Conservation (phyloP, 768 basidiomycete genomes). For the Pulveroboletus ravenelii region DNA sequence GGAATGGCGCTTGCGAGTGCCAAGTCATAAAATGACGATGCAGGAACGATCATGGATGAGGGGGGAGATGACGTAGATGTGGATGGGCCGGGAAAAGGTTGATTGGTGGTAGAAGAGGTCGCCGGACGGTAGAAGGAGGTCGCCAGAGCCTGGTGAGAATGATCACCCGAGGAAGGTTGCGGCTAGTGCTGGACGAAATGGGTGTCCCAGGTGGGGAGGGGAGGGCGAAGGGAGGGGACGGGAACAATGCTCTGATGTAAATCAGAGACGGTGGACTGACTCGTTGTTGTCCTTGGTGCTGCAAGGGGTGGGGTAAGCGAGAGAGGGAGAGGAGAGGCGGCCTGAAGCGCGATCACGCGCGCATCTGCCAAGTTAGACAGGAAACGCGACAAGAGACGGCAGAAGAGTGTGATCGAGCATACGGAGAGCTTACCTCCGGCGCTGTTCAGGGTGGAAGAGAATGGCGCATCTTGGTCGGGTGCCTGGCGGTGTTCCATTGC, state of each 20-base stretch:
- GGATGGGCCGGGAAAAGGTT: not conserved
- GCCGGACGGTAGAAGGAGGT: conserved; percentile 1
- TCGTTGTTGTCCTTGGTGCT: conserved; percentile 7
- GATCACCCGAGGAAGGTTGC: not conserved
- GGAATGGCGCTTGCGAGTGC: conserved; percentile 31
- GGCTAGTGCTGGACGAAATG: not conserved
- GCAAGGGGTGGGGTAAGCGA: conserved; percentile 3
- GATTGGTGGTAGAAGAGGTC: not conserved
- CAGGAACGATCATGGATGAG: conserved; percentile 48
- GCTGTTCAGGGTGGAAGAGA: conserved; percentile 8
- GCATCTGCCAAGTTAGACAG: conserved; percentile 11
- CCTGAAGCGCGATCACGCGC: conserved; percentile 18
- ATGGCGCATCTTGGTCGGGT: conserved; percentile 8
- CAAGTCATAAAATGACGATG: conserved; percentile 51
- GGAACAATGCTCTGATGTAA: not conserved
- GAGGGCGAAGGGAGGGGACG: not conserved
- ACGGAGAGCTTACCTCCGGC: conserved; percentile 28
- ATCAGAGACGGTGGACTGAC: not conserved
- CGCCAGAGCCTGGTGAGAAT: not conserved
- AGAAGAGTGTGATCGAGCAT: conserved; percentile 8
- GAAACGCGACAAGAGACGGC: conserved; percentile 4
- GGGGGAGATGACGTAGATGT: conserved; percentile 4
- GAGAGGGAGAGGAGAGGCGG: not conserved
- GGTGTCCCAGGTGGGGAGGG: not conserved
- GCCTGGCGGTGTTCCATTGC: conserved; percentile 25